These are phyloP conservation scores for Bryoerythrophyllum caledonicum DNA, from an alignment of 225 moss, liverwort and hornwort genomes.

Conservation along the genomic window DNA sequence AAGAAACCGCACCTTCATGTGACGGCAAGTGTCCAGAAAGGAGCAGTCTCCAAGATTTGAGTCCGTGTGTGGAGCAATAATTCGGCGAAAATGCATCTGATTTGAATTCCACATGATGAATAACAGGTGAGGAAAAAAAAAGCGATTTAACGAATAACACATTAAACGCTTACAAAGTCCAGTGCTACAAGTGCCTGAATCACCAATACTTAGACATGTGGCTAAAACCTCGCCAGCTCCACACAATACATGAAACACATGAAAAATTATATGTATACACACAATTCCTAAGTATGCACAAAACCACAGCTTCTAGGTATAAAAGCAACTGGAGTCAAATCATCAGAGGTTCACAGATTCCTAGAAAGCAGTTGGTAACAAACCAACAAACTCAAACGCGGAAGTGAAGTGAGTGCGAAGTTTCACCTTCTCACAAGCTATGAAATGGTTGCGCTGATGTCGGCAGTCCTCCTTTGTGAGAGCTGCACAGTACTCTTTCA, in stretches of 20 bases:
- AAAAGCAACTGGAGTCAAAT: background rate
- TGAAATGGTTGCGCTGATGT: conserved; percentile 84
- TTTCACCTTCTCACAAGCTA: conserved; percentile 94
- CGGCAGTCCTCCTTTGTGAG: conserved; percentile 99
- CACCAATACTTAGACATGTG: background rate
- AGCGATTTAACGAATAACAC: background rate
- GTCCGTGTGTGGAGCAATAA: conserved; percentile 96
- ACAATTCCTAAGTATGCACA: conserved; percentile 1
- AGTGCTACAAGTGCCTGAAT: conserved; percentile 4
- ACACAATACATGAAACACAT: background rate
- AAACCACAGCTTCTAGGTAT: background rate
- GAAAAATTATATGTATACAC: background rate
- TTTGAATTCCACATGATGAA: conserved; percentile 1
- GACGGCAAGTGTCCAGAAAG: conserved; percentile 97
- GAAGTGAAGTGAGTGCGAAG: background rate
- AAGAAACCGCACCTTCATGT: conserved; percentile 83
- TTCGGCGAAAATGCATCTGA: conserved; percentile 98
- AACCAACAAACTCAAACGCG: background rate
- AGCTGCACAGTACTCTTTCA: conserved; percentile 95
- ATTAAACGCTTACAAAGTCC: background rate
- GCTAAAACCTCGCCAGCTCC: background rate
- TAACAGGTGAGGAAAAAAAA: conserved; percentile 1
- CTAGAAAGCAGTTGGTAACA: background rate
- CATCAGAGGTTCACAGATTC: background rate
- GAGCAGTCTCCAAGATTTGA: conserved; percentile 97